Evolutionary conservation across 306 rosid genomes (phyloP), one percentile per base, ranked within the genome.

Genomic region (Trichosanthes cucumerina): DNA sequence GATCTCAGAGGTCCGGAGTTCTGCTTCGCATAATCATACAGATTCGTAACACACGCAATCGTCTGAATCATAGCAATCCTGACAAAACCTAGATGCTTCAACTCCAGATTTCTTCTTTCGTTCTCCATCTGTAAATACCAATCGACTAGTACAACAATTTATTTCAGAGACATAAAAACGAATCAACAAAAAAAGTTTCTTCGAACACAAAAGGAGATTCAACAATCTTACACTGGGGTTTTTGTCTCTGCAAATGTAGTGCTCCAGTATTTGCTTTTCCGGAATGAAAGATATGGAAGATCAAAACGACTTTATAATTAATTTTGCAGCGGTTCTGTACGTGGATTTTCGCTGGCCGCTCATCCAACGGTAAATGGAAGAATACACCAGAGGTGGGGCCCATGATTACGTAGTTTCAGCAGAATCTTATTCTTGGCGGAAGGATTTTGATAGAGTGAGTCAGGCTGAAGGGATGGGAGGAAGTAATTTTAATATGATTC

Each of bases 1-100:
- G 95, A 86, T 88, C 93, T 83, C 82, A 92, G 56, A 81, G 95
- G 85, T 18, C 97, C 96, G 0, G 92, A 89, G 65, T 91, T 92
- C 63, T 80, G 85, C 84, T 92, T 95, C 14, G 93, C 91, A 64
- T 85, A 95, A 26, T 81, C 90, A 77, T 89, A 92, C 46, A 95
- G 85, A 84, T 79, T 83, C 68, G 88, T 86, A 19, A 83, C 82
- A 63, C 86, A 80, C 21, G 78, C 80, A 63, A 81, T 81, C 34
- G 89, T 74, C 39, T 82, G 90, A 80, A 92, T 81, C 46, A 90
- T 87, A 54, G 84, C 90, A 18, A 83, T 52, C 84, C 90, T 90
- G 75, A 87, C 88, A 85, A 88, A 83, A 15, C 90, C 88, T 24
- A 93, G 81, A 24, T 85, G 91, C 84, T 88, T 90, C 82, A 92